phyloP scores from a whole-genome alignment of 345 rosid genomes.

The Durio zibethinus region DNA sequence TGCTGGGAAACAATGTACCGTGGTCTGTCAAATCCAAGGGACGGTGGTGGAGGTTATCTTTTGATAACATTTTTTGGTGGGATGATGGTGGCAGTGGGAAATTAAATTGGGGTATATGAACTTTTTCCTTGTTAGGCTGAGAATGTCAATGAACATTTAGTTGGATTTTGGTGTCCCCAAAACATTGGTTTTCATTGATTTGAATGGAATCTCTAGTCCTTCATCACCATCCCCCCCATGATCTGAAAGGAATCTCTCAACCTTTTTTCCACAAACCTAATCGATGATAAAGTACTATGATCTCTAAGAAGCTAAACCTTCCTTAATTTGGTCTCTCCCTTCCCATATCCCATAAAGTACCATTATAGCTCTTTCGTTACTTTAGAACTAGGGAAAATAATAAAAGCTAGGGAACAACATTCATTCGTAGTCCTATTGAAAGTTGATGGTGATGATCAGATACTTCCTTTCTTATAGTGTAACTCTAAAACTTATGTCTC shows the following conservation, averaged over 20 bases:
- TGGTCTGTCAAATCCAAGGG: constrained; percentile 33
- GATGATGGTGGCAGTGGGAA: constrained; percentile 31
- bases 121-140: constrained; percentile 32
- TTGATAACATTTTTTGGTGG: constrained; percentile 16
- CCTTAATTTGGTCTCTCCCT: neutral
- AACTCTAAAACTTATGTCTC: neutral
- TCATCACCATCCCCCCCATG: neutral
- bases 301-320: neutral
- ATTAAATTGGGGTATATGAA: neutral
- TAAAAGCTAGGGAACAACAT: neutral
- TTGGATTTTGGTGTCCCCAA: constrained; percentile 28
- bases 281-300: neutral
- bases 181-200: constrained; percentile 29
- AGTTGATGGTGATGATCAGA: neutral
- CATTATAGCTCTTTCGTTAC: constrained; percentile 4
- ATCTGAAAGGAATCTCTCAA: constrained; percentile 32
- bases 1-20: constrained; percentile 14
- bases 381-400: neutral
- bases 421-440: neutral
- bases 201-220: constrained; percentile 37
- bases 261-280: neutral
- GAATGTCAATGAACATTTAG: constrained; percentile 21
- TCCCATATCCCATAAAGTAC: neutral
- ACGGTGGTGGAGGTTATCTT: constrained; percentile 20
- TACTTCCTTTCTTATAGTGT: neutral